Evolutionary conservation across 768 basidiomycete genomes (phyloP).

Genomic region (Macrolepiota fuliginosa): DNA sequence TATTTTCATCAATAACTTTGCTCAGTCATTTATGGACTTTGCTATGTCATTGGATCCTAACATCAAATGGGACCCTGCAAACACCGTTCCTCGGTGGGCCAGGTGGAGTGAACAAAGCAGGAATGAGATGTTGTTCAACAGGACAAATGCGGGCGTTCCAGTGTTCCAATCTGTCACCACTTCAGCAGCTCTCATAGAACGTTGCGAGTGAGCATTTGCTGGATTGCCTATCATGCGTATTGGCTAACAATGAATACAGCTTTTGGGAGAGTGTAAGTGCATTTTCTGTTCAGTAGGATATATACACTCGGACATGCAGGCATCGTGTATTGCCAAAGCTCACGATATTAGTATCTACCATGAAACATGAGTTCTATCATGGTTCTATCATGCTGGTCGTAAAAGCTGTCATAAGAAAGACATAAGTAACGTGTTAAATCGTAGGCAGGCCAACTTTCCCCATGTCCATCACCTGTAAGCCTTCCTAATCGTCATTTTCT

Average conservation of each 20-base stretch:
- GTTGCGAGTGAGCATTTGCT: neutral
- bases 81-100: constrained; percentile 36
- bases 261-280: neutral
- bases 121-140: constrained; percentile 47
- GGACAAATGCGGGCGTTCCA: constrained; percentile 23
- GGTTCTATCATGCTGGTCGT: neutral
- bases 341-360: neutral
- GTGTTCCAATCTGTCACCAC: neutral
- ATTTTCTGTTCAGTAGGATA: neutral
- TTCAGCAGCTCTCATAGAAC: neutral
- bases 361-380: neutral
- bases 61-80: constrained; percentile 16
- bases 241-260: neutral
- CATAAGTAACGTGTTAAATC: neutral
- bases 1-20: constrained; percentile 33
- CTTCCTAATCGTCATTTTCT: constrained; percentile 14
- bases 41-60: constrained; percentile 29
- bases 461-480: too few species aligned
- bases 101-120: constrained; percentile 21
- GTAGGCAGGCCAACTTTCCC: neutral
- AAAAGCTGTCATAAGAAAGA: neutral
- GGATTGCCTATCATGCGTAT: neutral
- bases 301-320: neutral
- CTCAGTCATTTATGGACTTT: constrained; percentile 36
- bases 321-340: neutral